Evolutionary conservation across 176 grass and related monocot species (phyloP).

Genomic region (Oryza australiensis): DNA sequence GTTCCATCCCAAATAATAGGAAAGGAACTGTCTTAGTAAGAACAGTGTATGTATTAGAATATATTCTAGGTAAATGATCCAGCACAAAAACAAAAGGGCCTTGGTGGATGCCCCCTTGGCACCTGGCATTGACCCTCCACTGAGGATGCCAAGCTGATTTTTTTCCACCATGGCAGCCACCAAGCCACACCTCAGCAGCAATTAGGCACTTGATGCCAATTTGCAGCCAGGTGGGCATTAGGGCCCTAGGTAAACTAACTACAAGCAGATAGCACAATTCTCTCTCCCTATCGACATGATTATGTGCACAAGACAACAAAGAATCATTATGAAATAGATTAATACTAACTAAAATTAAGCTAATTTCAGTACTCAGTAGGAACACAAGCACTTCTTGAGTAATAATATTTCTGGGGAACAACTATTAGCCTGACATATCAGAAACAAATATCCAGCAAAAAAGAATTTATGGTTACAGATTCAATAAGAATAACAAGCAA

Average conservation of each 20-base stretch:
- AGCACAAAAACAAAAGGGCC: background rate
- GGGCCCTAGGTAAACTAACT: background rate
- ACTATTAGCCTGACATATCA: background rate
- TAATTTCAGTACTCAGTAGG: background rate
- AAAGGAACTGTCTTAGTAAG: background rate
- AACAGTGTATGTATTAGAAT: background rate
- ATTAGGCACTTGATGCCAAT: background rate
- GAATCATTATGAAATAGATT: background rate
- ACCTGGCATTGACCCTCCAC: background rate
- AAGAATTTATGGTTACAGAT: conserved; percentile 1
- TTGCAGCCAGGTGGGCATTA: too few relatives aligned
- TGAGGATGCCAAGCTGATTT: background rate
- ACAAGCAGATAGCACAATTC: background rate
- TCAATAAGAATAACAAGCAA: conserved; percentile 10
- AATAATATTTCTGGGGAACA: background rate
- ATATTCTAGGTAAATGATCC: background rate
- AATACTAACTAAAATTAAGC: background rate
- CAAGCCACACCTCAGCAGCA: background rate
- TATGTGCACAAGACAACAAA: background rate
- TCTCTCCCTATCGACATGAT: background rate
- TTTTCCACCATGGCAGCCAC: background rate
- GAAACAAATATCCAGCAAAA: background rate
- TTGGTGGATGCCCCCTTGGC: background rate
- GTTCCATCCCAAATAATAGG: background rate
- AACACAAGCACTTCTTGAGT: background rate